phyloP scores from a whole-genome alignment of 768 basidiomycete species.

The Lactarius deliciosus region DNA sequence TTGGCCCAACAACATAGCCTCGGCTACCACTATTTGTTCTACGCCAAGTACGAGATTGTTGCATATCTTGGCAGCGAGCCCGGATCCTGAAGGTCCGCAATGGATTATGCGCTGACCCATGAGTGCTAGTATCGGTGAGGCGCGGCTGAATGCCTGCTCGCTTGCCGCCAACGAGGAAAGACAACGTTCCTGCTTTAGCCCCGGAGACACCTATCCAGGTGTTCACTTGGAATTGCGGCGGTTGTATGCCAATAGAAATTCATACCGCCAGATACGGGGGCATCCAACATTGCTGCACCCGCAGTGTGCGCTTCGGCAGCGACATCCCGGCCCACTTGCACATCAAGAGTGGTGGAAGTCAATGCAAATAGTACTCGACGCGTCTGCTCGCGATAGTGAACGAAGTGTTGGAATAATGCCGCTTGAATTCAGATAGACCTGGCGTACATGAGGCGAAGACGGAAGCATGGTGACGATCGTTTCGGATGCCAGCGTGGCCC shows the following conservation, averaged over 20 bases:
- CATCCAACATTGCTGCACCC: conserved; percentile 83
- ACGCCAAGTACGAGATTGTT: conserved; percentile 63
- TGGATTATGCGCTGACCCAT: conserved; percentile 86
- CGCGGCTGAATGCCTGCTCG: conserved; percentile 52
- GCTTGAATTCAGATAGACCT: conserved; percentile 62
- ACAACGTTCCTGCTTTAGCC: conserved; percentile 82
- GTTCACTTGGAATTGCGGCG: not conserved
- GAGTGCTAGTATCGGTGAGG: conserved; percentile 56
- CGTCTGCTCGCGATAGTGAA: conserved; percentile 40
- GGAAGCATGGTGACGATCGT: conserved; percentile 90
- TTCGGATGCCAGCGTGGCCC: conserved; percentile 60
- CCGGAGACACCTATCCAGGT: conserved; percentile 67
- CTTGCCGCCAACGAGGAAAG: conserved; percentile 90
- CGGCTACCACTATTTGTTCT: conserved; percentile 79
- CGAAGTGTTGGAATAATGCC: conserved; percentile 67
- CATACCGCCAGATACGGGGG: conserved; percentile 91
- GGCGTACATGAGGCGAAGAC: conserved; percentile 82
- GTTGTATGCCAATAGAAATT: conserved; percentile 17
- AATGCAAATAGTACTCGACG: conserved; percentile 62
- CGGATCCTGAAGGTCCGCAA: conserved; percentile 80
- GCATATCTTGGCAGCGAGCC: conserved; percentile 87
- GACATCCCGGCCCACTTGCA: conserved; percentile 66
- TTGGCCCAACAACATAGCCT: conserved; percentile 86
- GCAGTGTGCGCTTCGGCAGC: conserved; percentile 50
- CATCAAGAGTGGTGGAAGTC: conserved; percentile 92